Percentiles rank a stretch among this genome's conserved stretches.
Conservation (phyloP, 331 rosid species). For the Phaseolus coccineus region DNA sequence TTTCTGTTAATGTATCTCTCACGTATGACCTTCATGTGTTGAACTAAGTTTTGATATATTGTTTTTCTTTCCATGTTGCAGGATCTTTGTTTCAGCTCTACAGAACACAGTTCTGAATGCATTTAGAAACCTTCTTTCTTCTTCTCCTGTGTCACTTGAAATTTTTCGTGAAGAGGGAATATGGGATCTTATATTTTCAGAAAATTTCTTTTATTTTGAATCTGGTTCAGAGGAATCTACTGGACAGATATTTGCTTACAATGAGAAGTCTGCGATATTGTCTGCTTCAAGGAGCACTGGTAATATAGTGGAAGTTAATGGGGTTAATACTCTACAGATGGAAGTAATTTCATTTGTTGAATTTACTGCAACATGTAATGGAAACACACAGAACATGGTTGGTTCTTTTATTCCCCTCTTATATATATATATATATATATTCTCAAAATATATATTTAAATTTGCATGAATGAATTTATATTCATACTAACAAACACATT, state of each 20-base stretch:
- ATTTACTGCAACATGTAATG: constrained; percentile 78
- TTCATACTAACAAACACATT: not conserved
- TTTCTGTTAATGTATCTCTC: constrained; percentile 15
- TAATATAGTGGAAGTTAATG: constrained; percentile 53
- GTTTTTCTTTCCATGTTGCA: constrained; percentile 52
- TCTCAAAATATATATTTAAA: constrained; percentile 2
- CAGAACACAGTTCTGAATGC: constrained; percentile 73
- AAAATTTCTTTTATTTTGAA: constrained; percentile 82
- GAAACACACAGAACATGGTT: constrained; percentile 78
- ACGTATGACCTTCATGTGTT: constrained; percentile 19
- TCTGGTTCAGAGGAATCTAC: constrained; percentile 58
- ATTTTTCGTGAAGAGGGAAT: constrained; percentile 82
- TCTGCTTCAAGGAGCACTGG: constrained; percentile 54
- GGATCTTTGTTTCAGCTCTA: constrained; percentile 75
- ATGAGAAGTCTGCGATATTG: constrained; percentile 54
- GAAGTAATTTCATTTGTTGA: constrained; percentile 86
- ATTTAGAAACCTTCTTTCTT: constrained; percentile 74
- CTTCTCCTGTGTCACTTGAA: constrained; percentile 69
- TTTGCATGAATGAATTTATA: constrained; percentile 6
- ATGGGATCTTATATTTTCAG: constrained; percentile 96
- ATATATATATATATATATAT: not conserved
- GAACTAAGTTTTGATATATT: constrained; percentile 35
- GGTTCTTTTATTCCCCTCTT: constrained; percentile 43
- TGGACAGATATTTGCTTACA: constrained; percentile 48
- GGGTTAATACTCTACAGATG: constrained; percentile 72